Evolutionary conservation across 345 rosid species (phyloP).

Genomic region (Laguncularia racemosa): DNA sequence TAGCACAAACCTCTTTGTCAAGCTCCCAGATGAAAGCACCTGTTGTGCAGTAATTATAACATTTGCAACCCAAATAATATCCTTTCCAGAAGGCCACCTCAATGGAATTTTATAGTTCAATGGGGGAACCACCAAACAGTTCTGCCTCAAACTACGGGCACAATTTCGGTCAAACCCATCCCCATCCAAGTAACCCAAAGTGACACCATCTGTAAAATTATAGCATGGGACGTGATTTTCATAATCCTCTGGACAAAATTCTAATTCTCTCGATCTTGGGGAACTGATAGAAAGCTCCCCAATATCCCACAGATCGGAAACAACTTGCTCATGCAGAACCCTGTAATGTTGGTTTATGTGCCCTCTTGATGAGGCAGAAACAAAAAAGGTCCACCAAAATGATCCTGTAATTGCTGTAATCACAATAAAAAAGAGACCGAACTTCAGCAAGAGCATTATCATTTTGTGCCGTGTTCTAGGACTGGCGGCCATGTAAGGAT

Average conservation of each 20-base stretch:
- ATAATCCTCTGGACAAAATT: slow-evolving; percentile 56
- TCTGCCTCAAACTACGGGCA: slow-evolving; percentile 39
- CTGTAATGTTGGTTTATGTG: slow-evolving; percentile 72
- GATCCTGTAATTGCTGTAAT: slow-evolving; percentile 69
- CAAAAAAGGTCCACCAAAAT: slow-evolving; percentile 88
- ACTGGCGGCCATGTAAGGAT: slow-evolving; percentile 33
- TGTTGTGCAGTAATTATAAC: slow-evolving; percentile 88
- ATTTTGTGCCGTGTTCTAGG: slow-evolving; percentile 60
- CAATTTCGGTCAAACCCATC: slow-evolving; percentile 59
- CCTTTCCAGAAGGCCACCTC: slow-evolving; percentile 96
- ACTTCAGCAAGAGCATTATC: slow-evolving; percentile 49
- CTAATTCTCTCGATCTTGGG: slow-evolving; percentile 61
- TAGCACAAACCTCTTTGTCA: slow-evolving; percentile 70
- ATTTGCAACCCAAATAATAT: slow-evolving; percentile 82
- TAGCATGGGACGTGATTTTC: slow-evolving; percentile 89
- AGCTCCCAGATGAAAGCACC: slow-evolving; percentile 91
- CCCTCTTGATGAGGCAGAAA: slow-evolving; percentile 63
- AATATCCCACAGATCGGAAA: slow-evolving; percentile 82
- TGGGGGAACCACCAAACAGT: slow-evolving; percentile 73
- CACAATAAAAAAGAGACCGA: slow-evolving; percentile 64
- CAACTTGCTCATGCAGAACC: slow-evolving; percentile 81
- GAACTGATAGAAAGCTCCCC: slow-evolving; percentile 85
- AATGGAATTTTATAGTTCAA: slow-evolving; percentile 75
- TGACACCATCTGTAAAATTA: slow-evolving; percentile 57
- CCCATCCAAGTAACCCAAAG: slow-evolving; percentile 42